A percentile compares a stretch with the other conserved stretches of the same genome.
Evolutionary conservation across 352 stramenopile genomes (phyloP).

Genomic region (Thraustochytrium sp.): DNA sequence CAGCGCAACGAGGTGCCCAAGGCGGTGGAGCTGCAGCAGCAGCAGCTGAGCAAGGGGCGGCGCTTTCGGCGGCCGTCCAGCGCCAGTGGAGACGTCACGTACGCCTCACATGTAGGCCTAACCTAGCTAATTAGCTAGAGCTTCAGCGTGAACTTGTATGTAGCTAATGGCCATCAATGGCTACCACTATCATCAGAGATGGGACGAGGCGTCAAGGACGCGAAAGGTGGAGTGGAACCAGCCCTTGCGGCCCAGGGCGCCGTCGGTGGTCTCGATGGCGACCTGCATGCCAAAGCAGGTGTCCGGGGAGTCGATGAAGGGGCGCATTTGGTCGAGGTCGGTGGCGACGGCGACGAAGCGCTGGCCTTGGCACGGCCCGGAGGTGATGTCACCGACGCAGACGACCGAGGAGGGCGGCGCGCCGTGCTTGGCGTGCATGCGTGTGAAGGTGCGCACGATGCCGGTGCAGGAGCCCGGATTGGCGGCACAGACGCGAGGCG

Average conservation of each 20-base stretch:
- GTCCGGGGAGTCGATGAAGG: neutral
- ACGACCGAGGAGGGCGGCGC: neutral
- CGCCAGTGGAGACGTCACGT: no score
- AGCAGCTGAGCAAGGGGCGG: neutral
- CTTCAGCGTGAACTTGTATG: no score
- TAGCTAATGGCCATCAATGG: no score
- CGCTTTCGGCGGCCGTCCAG: neutral
- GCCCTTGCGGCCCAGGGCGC: neutral
- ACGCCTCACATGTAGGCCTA: no score
- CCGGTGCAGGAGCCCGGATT: neutral
- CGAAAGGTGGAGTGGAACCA: neutral
- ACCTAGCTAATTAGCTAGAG: no score
- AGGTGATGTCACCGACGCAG: constrained; percentile 13
- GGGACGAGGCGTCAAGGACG: no score
- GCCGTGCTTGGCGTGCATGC: neutral
- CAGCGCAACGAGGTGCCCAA: constrained; percentile 9
- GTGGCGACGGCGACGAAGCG: neutral
- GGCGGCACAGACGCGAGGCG: neutral
- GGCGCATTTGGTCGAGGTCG: neutral
- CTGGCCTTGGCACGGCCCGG: neutral
- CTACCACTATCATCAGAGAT: no score
- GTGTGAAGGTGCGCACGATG: neutral
- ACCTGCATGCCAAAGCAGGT: neutral
- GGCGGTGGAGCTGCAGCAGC: neutral
- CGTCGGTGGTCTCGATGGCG: neutral